Evolutionary conservation across 345 rosid species (phyloP), one percentile per base, ranked within the genome.

Genomic region (Eucalyptus paniculata): DNA sequence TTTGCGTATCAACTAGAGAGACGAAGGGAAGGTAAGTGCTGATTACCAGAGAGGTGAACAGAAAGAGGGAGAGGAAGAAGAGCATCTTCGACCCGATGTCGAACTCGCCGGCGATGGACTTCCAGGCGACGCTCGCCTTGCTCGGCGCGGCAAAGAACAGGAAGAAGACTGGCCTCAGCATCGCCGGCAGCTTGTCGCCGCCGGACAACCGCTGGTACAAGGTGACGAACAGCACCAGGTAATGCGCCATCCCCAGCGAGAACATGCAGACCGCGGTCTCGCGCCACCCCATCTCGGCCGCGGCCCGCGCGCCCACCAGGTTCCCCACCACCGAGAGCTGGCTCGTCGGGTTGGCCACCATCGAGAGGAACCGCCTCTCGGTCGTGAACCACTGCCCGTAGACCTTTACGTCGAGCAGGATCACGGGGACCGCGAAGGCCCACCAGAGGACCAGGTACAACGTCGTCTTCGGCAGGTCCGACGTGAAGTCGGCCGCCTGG

Each of bases 31-130:
- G 45, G 45, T 72, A 11, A 72, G 83, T 37, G 42, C 16, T 47
- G 89, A 91, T 93, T 91, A 95, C 97, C 93, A 94, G 92, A 58
- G 99, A 94, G 47, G 90, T 82, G 93, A 94, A 95, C 88, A 95
- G 94, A 91, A 94, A 94, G 19, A 95, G 86, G 12, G 96, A 93
- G 86, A 95, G 92, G 87, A 94, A 96, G 93, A 95, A 94, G 34
- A 95, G 90, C 94, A 95, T 95, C 92, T 94, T 95, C 3, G 95
- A 86, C 62, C 83, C 86, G 14, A 86, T 86, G 50, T 90, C 89
- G 81, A 88, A 88, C 32, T 86, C 88, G 8, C 93, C 93, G 3
- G 88, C 45, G 24, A 92, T 91, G 21, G 94, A 89, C 53, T 90
- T 89, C 95, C 94, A 94, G 65, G 95, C 95, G 49, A 94, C 83